These are phyloP conservation scores for Durusdinium trenchii DNA, from an alignment of 73 alveolate genomes.

Conservation along the genomic window DNA sequence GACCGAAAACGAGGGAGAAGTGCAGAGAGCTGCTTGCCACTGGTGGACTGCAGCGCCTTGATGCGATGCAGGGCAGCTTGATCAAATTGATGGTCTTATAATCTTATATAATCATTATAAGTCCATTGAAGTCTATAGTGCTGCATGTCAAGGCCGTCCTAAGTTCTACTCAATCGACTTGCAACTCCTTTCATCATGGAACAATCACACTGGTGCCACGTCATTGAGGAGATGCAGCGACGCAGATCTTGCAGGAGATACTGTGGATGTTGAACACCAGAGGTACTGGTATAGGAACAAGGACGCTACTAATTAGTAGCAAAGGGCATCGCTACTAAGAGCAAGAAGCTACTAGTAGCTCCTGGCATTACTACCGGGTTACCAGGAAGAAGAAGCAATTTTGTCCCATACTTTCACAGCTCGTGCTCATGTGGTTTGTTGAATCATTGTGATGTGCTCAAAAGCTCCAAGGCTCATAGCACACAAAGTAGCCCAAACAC, in stretches of 20 bases:
- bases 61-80: conserved; percentile 60
- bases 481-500: too few species aligned
- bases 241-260: conserved; percentile 63
- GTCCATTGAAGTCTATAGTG: too few species aligned
- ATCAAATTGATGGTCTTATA: not conserved
- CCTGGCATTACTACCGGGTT: too few species aligned
- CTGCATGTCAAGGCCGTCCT: not conserved
- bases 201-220: not conserved
- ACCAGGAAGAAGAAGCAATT: too few species aligned
- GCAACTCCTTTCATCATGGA: not conserved
- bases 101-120: not conserved
- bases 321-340: too few species aligned
- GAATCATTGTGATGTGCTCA: too few species aligned
- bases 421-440: too few species aligned
- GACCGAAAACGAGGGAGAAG: conserved; percentile 81
- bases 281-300: too few species aligned
- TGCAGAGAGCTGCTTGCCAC: conserved; percentile 76
- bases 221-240: conserved; percentile 35
- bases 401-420: too few species aligned
- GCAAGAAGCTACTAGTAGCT: too few species aligned
- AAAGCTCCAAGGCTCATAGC: too few species aligned
- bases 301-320: too few species aligned
- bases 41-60: conserved; percentile 54
- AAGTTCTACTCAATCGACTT: not conserved
- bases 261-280: not conserved